Evolutionary conservation across 208 protist genomes (phyloP).

Genomic region (Phytomonas sp.): DNA sequence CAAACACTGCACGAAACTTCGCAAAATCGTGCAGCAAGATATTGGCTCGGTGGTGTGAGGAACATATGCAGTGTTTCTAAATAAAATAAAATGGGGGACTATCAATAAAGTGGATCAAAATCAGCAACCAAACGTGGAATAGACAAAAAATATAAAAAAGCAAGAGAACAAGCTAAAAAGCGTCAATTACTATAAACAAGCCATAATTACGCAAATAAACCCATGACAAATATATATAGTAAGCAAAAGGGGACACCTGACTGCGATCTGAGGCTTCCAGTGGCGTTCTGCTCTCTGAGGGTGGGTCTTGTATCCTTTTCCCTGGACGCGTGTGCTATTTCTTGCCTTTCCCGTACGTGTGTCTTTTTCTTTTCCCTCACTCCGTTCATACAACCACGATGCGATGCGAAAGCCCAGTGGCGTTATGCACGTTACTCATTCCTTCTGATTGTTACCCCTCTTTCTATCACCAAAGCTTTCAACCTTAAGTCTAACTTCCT

Average conservation of each 20-base stretch:
- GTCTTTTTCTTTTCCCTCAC: not conserved
- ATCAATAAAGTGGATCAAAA: not conserved
- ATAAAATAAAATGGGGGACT: not conserved
- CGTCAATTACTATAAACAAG: no score
- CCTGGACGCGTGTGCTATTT: not conserved
- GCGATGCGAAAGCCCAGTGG: not conserved
- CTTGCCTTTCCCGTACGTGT: not conserved
- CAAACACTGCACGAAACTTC: slow-evolving; percentile 49
- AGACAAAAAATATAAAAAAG: not conserved
- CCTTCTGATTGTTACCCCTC: not conserved
- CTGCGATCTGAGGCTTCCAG: not conserved
- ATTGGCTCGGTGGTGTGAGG: slow-evolving; percentile 56
- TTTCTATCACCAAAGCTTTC: not conserved
- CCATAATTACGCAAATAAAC: no score
- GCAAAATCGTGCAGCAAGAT: slow-evolving; percentile 39
- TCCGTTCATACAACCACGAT: not conserved
- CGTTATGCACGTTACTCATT: not conserved
- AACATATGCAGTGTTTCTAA: slow-evolving; percentile 25
- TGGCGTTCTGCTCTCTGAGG: not conserved
- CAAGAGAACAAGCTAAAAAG: not conserved
- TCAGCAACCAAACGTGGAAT: not conserved
- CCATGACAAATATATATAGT: no score
- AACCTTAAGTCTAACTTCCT: not conserved
- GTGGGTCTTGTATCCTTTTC: not conserved
- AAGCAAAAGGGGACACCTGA: not conserved